A percentile compares a stretch with the other conserved stretches of the same genome.
Conservation (phyloP, 805 yeast species). For the Yarrowia hollandica region DNA sequence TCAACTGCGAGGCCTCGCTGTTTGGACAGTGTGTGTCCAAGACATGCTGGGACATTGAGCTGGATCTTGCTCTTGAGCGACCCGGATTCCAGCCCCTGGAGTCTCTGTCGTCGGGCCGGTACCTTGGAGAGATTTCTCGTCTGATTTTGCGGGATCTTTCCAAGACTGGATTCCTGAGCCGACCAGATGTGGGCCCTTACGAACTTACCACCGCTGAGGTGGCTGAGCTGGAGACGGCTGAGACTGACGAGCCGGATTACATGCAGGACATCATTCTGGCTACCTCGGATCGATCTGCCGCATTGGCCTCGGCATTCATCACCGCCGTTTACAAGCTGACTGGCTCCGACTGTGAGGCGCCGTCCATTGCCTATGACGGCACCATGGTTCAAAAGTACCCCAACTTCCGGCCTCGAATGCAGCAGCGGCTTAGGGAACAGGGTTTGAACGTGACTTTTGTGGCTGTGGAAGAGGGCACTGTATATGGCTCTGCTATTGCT, state of each 20-base stretch:
- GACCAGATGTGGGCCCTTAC: constrained; percentile 36
- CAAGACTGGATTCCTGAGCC: constrained; percentile 43
- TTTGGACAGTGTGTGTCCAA: constrained; percentile 78
- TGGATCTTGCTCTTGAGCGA: constrained; percentile 62
- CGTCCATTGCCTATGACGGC: constrained; percentile 39
- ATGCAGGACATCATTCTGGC: constrained; percentile 35
- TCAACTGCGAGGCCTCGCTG: constrained; percentile 93
- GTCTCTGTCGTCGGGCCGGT: constrained; percentile 84
- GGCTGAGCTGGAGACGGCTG: constrained; percentile 20
- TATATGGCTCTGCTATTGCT: constrained; percentile 13
- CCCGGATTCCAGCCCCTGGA: constrained; percentile 87
- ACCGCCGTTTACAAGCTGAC: constrained; percentile 32
- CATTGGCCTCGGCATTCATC: constrained; percentile 37
- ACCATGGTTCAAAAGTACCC: constrained; percentile 41
- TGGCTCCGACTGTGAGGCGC: constrained; percentile 30
- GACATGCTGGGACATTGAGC: constrained; percentile 68
- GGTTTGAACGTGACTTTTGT: constrained; percentile 20
- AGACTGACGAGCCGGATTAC: constrained; percentile 34
- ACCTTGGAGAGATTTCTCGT: constrained; percentile 80
- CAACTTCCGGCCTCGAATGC: constrained; percentile 33
- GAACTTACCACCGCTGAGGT: constrained; percentile 33
- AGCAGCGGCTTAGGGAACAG: constrained; percentile 22
- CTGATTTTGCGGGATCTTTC: constrained; percentile 65
- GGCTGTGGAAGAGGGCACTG: constrained; percentile 10
- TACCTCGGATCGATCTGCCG: constrained; percentile 42